Conservation (phyloP, 169 alveolate species). For the Plasmodium blacklocki region DNA sequence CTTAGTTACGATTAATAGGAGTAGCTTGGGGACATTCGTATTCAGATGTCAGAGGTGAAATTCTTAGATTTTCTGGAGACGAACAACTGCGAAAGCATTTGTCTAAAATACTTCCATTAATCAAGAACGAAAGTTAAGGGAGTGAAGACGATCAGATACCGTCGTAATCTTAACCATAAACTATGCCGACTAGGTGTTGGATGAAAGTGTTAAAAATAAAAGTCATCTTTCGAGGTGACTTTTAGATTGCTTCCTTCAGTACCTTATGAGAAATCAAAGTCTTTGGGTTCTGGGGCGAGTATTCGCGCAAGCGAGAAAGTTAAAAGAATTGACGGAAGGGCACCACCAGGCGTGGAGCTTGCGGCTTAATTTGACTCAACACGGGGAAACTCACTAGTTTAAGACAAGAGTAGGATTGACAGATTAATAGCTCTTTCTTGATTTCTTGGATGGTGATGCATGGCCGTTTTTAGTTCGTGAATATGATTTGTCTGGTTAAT, state of each 20-base stretch:
- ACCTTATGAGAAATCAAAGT: conserved; percentile 93
- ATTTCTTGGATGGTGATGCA: conserved; percentile 93
- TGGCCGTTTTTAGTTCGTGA: conserved; percentile 94
- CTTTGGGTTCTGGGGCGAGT: conserved; percentile 96
- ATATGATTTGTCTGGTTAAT: conserved; percentile 83
- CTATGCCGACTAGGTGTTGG: conserved; percentile 91
- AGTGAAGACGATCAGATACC: conserved; percentile 95
- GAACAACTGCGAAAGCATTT: conserved; percentile 94
- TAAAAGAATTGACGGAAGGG: conserved; percentile 94
- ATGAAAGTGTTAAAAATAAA: conserved; percentile 43
- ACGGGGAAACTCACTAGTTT: conserved; percentile 93
- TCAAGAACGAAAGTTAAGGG: conserved; percentile 94
- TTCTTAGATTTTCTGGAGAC: conserved; percentile 93
- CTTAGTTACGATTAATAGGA: conserved; percentile 91
- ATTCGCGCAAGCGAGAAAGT: conserved; percentile 97
- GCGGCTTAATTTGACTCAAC: conserved; percentile 95
- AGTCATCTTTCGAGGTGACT: conserved; percentile 85
- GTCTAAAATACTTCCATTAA: conserved; percentile 92
- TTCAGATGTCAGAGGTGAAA: conserved; percentile 94
- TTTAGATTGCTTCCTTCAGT: conserved; percentile 85
- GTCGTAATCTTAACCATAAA: conserved; percentile 93
- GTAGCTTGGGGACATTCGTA: conserved; percentile 94
- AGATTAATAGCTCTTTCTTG: conserved; percentile 92
- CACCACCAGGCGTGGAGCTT: conserved; percentile 95
- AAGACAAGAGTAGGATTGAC: conserved; percentile 92